Base-by-base conservation (phyloP, 139 green algal genomes). In the Tetraselmis chui region DNA sequence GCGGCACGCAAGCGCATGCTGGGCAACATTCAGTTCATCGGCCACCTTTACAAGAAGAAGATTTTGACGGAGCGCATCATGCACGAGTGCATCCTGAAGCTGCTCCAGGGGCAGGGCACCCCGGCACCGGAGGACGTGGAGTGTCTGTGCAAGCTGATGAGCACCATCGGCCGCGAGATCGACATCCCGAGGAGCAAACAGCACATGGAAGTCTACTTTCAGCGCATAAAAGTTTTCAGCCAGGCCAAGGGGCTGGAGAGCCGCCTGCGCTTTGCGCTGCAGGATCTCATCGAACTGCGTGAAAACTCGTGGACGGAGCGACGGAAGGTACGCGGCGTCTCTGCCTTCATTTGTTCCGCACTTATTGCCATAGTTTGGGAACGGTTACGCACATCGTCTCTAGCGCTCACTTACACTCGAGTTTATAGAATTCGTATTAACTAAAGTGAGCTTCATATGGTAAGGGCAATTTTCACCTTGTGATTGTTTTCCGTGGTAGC, bases 11-110 rank as follows among this genome's bases (percentile, higher is more conserved):
- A 88, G 81, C 91, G 96, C 31, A 95, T 94, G 85, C 87, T 98
- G 30, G 97, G 97, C 76, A 99, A 99, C 91, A 98, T 99, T 85
- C 92, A 95, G 77, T 98, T 99, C 86, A 97, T 99, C n/a, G 96
- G 95, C 30, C 90, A 97, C 84, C 87, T 98, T 27, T 97, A 92
- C 89, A 89, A 91, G 82, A 86, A 94, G 79, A 87, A 90, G 24
- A 95, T 99, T 90, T 92, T 99, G 27, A 98, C 95, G 0, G 96
- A 99, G 89, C 94, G 91, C 80, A 98, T 99, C 88, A 98, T 99
- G 91, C 97, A 99, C 89, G 88, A 84, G 31, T 98, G 94, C 83
- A 93, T 96, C 29, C 79, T 88, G 84, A 84, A 92, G 77, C 88
- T 94, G 59, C 88, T 94, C 28, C 82, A 86, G 30, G 87, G 45